phyloP scores from a whole-genome alignment of 2,329 filamentous ascomycete species.

The Colletotrichum echinochloae region DNA sequence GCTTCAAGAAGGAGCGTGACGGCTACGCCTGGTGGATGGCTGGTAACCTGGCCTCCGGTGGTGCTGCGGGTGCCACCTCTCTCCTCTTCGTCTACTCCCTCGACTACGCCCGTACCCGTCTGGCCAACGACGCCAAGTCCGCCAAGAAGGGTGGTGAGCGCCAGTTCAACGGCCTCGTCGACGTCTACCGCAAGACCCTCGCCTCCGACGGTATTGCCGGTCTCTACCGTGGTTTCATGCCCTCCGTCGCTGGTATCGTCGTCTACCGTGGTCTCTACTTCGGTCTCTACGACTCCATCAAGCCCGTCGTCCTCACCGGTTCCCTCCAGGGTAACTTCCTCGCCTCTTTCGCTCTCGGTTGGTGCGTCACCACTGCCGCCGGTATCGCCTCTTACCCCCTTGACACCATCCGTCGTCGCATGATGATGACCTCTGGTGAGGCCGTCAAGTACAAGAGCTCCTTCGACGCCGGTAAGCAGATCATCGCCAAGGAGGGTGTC shows the following conservation, averaged over 20 bases:
- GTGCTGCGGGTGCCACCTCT: conserved; percentile 99
- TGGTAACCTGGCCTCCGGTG: conserved; percentile 99
- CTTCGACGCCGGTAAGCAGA: conserved; percentile 94
- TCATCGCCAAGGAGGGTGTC: conserved; percentile 96
- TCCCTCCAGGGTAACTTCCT: conserved; percentile 97
- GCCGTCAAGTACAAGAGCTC: conserved; percentile 99
- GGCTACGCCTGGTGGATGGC: conserved; percentile 99
- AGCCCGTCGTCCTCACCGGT: conserved; percentile 96
- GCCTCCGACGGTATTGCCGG: conserved; percentile 98
- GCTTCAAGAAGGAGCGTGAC: conserved; percentile 99
- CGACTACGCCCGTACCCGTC: conserved; percentile 99
- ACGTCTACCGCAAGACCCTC: conserved; percentile 99
- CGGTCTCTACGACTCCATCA: conserved; percentile 99
- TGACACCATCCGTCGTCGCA: conserved; percentile 99
- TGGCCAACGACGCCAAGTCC: conserved; percentile 99
- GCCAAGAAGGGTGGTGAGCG: conserved; percentile 96
- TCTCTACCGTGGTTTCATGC: conserved; percentile 99
- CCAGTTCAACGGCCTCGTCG: conserved; percentile 99
- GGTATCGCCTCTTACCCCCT: conserved; percentile 99
- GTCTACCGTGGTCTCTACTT: conserved; percentile 99
- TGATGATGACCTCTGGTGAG: conserved; percentile 99
- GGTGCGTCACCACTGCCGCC: conserved; percentile 99
- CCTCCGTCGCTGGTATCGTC: conserved; percentile 98
- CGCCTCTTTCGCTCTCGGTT: conserved; percentile 98
- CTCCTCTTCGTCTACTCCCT: conserved; percentile 99